These are phyloP conservation scores for Camellia lanceoleosa DNA, from an alignment of 148 eudicot genomes.

Conservation along the genomic window DNA sequence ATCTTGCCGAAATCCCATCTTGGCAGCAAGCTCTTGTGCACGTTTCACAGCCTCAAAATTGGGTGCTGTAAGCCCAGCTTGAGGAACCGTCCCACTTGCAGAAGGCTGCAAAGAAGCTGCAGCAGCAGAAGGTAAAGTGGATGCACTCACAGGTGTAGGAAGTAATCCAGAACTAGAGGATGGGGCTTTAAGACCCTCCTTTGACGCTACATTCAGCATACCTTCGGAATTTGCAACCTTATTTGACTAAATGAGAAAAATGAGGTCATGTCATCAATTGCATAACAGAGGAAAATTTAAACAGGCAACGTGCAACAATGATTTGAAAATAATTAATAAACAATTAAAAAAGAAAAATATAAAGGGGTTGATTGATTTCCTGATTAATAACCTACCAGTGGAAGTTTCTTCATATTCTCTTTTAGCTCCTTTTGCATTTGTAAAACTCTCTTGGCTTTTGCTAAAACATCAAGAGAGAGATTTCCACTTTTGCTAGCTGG, in stretches of 20 bases:
- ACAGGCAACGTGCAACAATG: not conserved
- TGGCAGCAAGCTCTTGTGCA: conserved; percentile 90
- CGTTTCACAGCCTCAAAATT: conserved; percentile 80
- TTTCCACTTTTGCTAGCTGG: conserved; percentile 70
- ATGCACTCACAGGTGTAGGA: conserved; percentile 34
- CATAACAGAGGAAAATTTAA: not conserved
- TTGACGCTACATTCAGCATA: conserved; percentile 32
- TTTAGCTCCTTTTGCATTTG: conserved; percentile 78
- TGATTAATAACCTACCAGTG: conserved; percentile 42
- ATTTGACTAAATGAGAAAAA: conserved; percentile 49
- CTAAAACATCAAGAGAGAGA: conserved; percentile 73
- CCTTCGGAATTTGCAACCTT: conserved; percentile 41
- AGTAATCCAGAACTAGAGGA: conserved; percentile 30
- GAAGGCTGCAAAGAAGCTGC: conserved; percentile 34
- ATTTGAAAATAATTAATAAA: not conserved
- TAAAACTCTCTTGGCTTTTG: conserved; percentile 75
- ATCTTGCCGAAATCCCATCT: conserved; percentile 94
- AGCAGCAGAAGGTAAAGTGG: conserved; percentile 32
- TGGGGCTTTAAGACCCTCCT: conserved; percentile 36
- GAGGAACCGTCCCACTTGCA: conserved; percentile 46
- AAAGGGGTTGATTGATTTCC: not conserved
- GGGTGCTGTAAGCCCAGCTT: conserved; percentile 44
- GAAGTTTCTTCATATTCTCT: conserved; percentile 68
- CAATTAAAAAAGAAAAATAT: not conserved
- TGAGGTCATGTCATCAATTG: conserved; percentile 7